These are phyloP conservation scores for Helianthus tuberosus DNA, from an alignment of 129 eudicot species.

Conservation along the genomic window DNA sequence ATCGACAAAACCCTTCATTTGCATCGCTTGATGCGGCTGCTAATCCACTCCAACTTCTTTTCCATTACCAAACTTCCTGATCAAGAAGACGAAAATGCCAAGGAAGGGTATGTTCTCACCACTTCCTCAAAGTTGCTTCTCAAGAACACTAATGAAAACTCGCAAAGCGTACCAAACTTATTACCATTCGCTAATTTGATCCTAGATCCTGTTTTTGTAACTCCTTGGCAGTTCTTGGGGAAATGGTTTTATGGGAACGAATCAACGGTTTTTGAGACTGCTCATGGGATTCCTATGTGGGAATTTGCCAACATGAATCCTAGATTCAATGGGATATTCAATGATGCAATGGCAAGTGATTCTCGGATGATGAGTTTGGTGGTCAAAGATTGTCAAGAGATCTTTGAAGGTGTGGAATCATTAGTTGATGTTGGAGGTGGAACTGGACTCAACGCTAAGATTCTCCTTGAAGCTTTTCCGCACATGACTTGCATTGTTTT, in stretches of 20 bases:
- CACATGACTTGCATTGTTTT: conserved; percentile 35
- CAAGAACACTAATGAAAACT: conserved; percentile 16
- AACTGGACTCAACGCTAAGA: conserved; percentile 33
- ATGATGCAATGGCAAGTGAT: conserved; percentile 42
- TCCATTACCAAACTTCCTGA: conserved; percentile 14
- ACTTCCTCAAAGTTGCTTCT: conserved; percentile 31
- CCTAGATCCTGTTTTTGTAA: conserved; percentile 15
- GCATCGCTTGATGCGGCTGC: conserved; percentile 38
- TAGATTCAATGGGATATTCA: conserved; percentile 7
- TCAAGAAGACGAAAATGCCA: conserved; percentile 2
- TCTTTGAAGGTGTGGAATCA: conserved; percentile 39
- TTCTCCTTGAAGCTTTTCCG: conserved; percentile 35
- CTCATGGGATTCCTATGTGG: conserved; percentile 29
- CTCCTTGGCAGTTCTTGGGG: conserved; percentile 23
- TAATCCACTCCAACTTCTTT: conserved; percentile 37
- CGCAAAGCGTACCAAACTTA: conserved; percentile 11
- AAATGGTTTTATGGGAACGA: conserved; percentile 23
- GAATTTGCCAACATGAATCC: conserved; percentile 26
- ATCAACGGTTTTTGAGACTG: conserved; percentile 24
- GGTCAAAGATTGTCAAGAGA: conserved; percentile 7
- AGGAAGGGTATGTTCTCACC: conserved; percentile 37
- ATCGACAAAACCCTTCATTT: conserved; percentile 27
- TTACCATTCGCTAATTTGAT: conserved; percentile 16
- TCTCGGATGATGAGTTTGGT: conserved; percentile 18
- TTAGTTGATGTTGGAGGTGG: conserved; percentile 65